Base-by-base conservation (phyloP, 2,329 filamentous ascomycete genomes). In the Chaetomium sp. region DNA sequence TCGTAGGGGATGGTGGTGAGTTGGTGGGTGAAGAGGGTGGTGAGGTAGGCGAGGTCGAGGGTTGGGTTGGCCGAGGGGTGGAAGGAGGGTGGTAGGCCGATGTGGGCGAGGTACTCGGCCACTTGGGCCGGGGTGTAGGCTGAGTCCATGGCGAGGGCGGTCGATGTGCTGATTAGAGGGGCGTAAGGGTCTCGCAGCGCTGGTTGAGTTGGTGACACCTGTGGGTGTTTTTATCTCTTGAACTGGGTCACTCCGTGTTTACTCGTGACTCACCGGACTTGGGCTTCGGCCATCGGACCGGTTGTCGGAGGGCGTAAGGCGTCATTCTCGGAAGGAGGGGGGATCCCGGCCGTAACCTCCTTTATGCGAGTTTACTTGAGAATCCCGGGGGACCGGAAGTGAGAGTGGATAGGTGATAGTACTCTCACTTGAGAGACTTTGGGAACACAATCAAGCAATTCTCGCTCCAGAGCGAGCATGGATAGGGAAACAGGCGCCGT, bases 1-100 rank as follows among this genome's bases (percentile, higher is more conserved):
- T 87, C 84, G 65, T 85, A 87, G 0, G 84, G 84, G 33, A 86
- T 75, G 0, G 78, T 77, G 0, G 81, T 76, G 61, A 86, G 80
- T 67, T 82, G 82, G 68, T 82, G 74, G 54, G 72, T 66, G 64
- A 70, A 68, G 54, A 70, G 65, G 51, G 65, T 38, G 42, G 60
- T 69, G 51, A 70, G 66, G 67, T 84, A 74, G 60, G 74, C 33
- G 68, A 81, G 72, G 68, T 75, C 60, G n/a, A 68, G 68, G 10
- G 60, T 42, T 5, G 69, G 67, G 38, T 63, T 61, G 47, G 68
- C 57, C n/a, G 62, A 65, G 5, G 65, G 66, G 50, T 71, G 70
- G 60, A 68, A 68, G 54, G 66, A 65, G 2, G 56, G 55, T 0
- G 71, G 69, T 1, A 74, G 66, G 57, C 68, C 63, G 58, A 74